A percentile compares a stretch with the other conserved stretches of the same genome.
Conservation (phyloP, 2,329 filamentous ascomycete species). For the Colletotrichum sidae region DNA sequence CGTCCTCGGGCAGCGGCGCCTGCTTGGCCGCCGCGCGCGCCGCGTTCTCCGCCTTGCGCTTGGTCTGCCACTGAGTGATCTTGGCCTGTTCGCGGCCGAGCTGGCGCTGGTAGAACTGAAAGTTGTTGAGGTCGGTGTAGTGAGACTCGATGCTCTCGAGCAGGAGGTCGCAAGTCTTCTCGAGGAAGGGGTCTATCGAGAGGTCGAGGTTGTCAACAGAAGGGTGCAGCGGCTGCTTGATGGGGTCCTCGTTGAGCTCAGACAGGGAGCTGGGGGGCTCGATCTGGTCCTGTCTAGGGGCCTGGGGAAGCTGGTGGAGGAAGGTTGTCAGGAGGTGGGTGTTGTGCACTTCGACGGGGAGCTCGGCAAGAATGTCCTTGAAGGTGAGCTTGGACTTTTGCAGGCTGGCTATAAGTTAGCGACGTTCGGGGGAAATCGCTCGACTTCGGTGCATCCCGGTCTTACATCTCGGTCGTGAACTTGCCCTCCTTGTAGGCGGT, state of each 20-base stretch:
- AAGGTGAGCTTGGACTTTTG: conserved; percentile 95
- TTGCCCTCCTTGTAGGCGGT: conserved; percentile 94
- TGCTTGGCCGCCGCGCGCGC: conserved; percentile 89
- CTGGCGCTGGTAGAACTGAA: conserved; percentile 95
- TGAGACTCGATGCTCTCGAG: conserved; percentile 97
- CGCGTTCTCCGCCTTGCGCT: conserved; percentile 96
- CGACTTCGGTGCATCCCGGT: background rate
- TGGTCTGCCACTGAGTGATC: conserved; percentile 95
- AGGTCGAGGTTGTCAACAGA: conserved; percentile 92
- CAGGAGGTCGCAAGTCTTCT: conserved; percentile 97
- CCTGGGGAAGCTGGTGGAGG: conserved; percentile 87
- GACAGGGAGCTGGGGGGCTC: conserved; percentile 82
- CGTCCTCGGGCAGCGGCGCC: conserved; percentile 88
- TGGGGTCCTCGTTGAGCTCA: conserved; percentile 76
- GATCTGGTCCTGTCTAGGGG: conserved; percentile 74
- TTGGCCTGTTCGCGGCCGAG: conserved; percentile 94
- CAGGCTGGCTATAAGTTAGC: conserved; percentile 66
- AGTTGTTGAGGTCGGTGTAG: conserved; percentile 99
- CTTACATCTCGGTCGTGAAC: conserved; percentile 93
- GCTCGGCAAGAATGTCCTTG: conserved; percentile 92
- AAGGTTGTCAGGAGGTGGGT: conserved; percentile 96
- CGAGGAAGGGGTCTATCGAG: conserved; percentile 95
- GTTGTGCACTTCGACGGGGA: conserved; percentile 93
- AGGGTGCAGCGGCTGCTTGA: conserved; percentile 78
- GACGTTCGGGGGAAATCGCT: background rate